These are phyloP conservation scores for Cyanidiococcus yangmingshanensis DNA, from an alignment of 23 red algal genomes.

Conservation along the genomic window DNA sequence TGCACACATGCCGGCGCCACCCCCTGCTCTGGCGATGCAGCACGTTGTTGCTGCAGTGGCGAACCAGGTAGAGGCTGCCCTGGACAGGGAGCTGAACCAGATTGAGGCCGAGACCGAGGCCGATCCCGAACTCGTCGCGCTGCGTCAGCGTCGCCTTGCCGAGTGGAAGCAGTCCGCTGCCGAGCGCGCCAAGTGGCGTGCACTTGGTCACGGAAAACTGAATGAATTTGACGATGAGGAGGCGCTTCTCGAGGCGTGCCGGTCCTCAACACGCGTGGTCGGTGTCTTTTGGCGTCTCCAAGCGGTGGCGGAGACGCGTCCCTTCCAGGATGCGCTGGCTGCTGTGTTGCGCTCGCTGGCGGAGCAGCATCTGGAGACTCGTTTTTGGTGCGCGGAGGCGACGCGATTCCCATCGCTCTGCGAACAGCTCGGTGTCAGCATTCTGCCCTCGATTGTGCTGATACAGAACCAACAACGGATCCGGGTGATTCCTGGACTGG, in stretches of 20 bases:
- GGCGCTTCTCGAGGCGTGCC: conserved; percentile 45
- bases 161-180: not conserved
- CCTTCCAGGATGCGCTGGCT: conserved; percentile 42
- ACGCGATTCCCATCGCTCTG: conserved; percentile 61
- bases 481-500: conserved; percentile 55
- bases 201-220: not conserved
- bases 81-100: not conserved
- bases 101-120: not conserved
- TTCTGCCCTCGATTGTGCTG: conserved; percentile 60
- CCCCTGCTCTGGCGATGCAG: too few species aligned
- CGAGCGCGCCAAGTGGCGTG: not conserved
- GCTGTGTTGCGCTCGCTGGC: conserved; percentile 41
- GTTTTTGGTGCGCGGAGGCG: conserved; percentile 51
- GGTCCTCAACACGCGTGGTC: conserved; percentile 42
- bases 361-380: conserved; percentile 53
- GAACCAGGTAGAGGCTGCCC: not conserved
- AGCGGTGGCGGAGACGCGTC: conserved; percentile 23
- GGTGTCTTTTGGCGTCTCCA: conserved; percentile 28
- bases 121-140: not conserved
- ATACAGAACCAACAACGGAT: conserved; percentile 49
- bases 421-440: conserved; percentile 44
- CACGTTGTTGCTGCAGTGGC: not conserved
- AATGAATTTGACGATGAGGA: conserved; percentile 21
- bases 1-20: too few species aligned
- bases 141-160: not conserved